A percentile compares a stretch with the other conserved stretches of the same genome.
These are phyloP conservation scores for Xylaria bambusicola DNA, from an alignment of 495 filamentous ascomycete species.

Conservation along the genomic window DNA sequence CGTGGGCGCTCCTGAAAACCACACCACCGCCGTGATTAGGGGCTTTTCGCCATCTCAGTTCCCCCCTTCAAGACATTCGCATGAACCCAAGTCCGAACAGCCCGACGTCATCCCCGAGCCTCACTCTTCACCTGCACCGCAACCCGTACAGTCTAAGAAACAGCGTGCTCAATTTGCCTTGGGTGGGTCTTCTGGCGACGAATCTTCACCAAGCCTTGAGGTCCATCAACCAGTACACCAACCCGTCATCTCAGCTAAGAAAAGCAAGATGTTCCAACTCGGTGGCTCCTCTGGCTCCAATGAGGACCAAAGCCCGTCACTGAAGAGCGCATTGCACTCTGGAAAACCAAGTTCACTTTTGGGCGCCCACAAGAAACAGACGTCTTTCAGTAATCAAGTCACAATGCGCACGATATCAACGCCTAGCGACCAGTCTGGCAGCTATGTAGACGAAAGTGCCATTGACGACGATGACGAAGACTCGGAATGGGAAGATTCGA, in stretches of 20 bases:
- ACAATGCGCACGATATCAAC: conserved; percentile 64
- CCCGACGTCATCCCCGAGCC: conserved; percentile 46
- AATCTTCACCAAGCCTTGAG: conserved; percentile 50
- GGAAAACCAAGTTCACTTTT: conserved; percentile 47
- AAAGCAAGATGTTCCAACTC: conserved; percentile 76
- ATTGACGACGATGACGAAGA: conserved; percentile 89
- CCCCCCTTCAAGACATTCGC: conserved; percentile 56
- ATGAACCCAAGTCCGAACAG: conserved; percentile 27
- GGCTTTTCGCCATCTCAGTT: conserved; percentile 83
- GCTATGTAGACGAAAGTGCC: conserved; percentile 73
- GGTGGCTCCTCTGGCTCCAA: conserved; percentile 73
- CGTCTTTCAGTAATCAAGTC: conserved; percentile 82
- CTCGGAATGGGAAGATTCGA: conserved; percentile 88
- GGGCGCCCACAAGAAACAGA: conserved; percentile 66
- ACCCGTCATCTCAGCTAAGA: conserved; percentile 50
- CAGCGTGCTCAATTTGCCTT: conserved; percentile 57
- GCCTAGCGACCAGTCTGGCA: conserved; percentile 69
- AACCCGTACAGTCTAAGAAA: conserved; percentile 50
- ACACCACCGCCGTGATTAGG: conserved; percentile 69
- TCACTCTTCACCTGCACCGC: conserved; percentile 47
- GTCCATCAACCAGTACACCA: conserved; percentile 53
- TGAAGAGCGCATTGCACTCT: conserved; percentile 65
- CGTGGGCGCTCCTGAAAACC: conserved; percentile 20
- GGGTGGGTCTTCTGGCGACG: conserved; percentile 53
- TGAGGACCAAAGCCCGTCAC: conserved; percentile 73